phyloP scores from a whole-genome alignment of 2,329 filamentous ascomycete species.

The Aulographum hederae region DNA sequence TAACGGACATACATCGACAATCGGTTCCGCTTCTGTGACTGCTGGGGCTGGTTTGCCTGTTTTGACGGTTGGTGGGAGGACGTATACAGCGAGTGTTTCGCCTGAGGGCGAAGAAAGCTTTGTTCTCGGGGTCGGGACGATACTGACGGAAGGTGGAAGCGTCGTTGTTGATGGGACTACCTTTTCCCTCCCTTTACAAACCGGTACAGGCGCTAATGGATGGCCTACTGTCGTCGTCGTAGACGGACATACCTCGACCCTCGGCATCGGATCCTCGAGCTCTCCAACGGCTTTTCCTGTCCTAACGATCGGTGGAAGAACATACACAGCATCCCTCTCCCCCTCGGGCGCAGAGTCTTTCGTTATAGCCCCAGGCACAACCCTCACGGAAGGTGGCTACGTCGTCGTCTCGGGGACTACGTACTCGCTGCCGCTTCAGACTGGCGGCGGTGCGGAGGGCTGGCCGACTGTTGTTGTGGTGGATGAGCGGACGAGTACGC shows the following conservation, averaged over 20 bases:
- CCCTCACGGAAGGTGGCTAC: constrained; percentile 19
- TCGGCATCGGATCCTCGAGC: constrained; percentile 3
- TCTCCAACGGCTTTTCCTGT: constrained; percentile 11
- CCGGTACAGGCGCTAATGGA: too few species aligned
- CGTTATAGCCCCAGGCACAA: constrained; percentile 20
- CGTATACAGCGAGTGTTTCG: constrained; percentile 10
- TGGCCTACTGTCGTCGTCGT: constrained; percentile 13
- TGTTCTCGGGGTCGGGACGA: constrained; percentile 10
- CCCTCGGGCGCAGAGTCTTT: constrained; percentile 28
- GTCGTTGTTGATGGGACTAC: constrained; percentile 12
- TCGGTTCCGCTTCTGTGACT: constrained; percentile 4
- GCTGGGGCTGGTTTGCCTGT: constrained; percentile 9
- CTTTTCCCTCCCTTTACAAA: too few species aligned
- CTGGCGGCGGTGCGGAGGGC: too few species aligned
- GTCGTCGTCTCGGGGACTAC: constrained; percentile 6
- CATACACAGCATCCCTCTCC: constrained; percentile 18
- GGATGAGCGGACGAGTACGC: too few species aligned
- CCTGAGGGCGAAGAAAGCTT: constrained; percentile 12
- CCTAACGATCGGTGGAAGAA: constrained; percentile 23
- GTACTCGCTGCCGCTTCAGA: too few species aligned
- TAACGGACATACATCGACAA: constrained; percentile 12
- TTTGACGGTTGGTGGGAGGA: constrained; percentile 13
- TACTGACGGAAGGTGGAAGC: constrained; percentile 11
- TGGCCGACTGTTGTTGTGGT: too few species aligned
- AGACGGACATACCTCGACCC: constrained; percentile 11